Base-by-base conservation (phyloP, 495 filamentous ascomycete genomes). In the Penicillium riverlandense region DNA sequence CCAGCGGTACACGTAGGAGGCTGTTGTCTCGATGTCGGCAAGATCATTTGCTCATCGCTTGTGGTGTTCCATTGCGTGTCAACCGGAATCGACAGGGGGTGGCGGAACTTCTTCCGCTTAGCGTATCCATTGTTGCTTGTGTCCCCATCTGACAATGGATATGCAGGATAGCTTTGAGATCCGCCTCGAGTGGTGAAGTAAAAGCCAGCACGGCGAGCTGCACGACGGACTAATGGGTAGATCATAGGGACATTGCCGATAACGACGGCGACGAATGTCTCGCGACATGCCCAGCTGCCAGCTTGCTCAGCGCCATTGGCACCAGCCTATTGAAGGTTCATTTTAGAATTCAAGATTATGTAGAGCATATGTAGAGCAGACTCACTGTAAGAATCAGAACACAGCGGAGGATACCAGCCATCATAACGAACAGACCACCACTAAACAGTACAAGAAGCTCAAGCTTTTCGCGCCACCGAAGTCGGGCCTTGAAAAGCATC, bases 241-340 rank as follows among this genome's bases (percentile, higher is more conserved):
- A 83, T 64, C 73, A 82, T 80, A 7, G 79, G 79, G 14, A 75
- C 54, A 54, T 82, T 83, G 47, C 72, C 72, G 41, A 82, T 70
- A 22, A 80, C 54, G 28, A 81, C 69, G 2, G 75, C 77, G 39
- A 82, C 75, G 49, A 83, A 82, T 31, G 77, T 79, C 49, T 82
- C 79, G 38, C 79, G 77, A 47, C 76, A 72, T 39, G 79, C 77
- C 79, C 79, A 83, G 62, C 67, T 71, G 33, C 78, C 77, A 7
- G 76, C 75, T 66, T 79, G 69, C 31, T 67, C 55, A 40, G 74
- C 73, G 41, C 65, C 65, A 52, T 76, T 69, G 15, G 66, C 66
- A 22, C 67, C 67, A 35, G 66, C 62, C 69, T 72, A 28, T 12
- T 16, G n/a, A 36, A 7, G 1, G 8, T 6, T 35, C 34, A 45